These are phyloP conservation scores for Euphorbia tirucalli DNA, from an alignment of 345 rosid genomes.

Conservation along the genomic window DNA sequence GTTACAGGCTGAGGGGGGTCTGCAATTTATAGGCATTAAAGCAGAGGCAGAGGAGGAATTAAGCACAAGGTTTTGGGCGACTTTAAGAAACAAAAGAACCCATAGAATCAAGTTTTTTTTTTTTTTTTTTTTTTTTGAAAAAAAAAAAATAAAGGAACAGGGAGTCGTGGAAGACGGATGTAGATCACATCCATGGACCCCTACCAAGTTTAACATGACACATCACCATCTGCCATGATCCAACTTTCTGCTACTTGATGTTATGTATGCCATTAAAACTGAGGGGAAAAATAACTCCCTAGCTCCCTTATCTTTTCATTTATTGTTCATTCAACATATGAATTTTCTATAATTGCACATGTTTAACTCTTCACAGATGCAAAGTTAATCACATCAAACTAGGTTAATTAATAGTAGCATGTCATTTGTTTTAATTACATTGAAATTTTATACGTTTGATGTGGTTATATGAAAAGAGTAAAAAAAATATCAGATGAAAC, in stretches of 20 bases:
- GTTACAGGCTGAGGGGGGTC: background rate
- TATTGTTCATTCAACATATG: no score
- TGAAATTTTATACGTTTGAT: no score
- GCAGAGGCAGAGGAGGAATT: constrained; percentile 6
- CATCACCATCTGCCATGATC: background rate
- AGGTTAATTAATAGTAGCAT: no score
- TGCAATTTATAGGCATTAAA: constrained; percentile 51
- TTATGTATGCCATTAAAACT: background rate
- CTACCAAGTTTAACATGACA: background rate
- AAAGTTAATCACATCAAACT: no score
- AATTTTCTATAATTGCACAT: no score
- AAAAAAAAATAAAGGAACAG: background rate
- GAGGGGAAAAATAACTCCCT: no score
- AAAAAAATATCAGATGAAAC: no score
- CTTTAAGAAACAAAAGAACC: background rate
- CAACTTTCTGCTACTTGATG: background rate
- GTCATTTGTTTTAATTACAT: no score
- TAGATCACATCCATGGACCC: constrained; percentile 31
- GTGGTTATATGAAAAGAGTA: no score
- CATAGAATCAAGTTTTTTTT: background rate
- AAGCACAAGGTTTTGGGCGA: background rate
- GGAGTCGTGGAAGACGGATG: constrained; percentile 20
- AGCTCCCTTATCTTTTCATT: no score
- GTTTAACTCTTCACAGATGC: no score
- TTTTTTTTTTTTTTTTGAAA: background rate